A percentile compares a stretch with the other conserved stretches of the same genome.
Conservation (phyloP, 176 grass and related monocot species). For the Paspalum vaginatum region DNA sequence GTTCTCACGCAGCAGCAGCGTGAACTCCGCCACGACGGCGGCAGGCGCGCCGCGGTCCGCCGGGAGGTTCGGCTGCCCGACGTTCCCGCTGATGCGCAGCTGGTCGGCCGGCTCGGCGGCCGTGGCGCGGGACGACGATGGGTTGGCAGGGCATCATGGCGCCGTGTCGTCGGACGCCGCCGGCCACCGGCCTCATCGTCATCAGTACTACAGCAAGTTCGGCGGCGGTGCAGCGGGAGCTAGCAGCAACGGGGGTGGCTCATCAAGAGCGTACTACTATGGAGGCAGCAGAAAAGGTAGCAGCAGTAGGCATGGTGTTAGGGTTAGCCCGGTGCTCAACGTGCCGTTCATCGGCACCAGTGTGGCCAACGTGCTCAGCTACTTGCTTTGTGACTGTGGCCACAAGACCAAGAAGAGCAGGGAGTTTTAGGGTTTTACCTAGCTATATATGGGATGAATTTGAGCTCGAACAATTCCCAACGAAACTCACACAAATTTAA, state of each 20-base stretch:
- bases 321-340: slow-evolving; percentile 58
- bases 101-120: slow-evolving; percentile 41
- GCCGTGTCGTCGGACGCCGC: background rate
- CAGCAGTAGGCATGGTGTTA: slow-evolving; percentile 21
- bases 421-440: background rate
- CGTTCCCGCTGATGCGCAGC: slow-evolving; percentile 62
- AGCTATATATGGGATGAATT: background rate
- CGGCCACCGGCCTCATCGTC: background rate
- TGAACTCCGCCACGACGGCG: slow-evolving; percentile 35
- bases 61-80: slow-evolving; percentile 40
- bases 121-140: background rate
- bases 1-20: slow-evolving; percentile 58
- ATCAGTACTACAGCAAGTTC: slow-evolving; percentile 31
- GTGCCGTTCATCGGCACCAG: slow-evolving; percentile 47
- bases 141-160: too few relatives aligned
- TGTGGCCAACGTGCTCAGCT: slow-evolving; percentile 47
- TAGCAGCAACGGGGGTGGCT: background rate
- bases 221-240: background rate
- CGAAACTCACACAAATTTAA: too few relatives aligned
- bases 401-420: slow-evolving; percentile 39
- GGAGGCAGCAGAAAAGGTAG: slow-evolving; percentile 28
- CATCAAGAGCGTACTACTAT: slow-evolving; percentile 45
- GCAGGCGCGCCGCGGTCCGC: slow-evolving; percentile 1
- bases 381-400: slow-evolving; percentile 57
- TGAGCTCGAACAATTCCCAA: too few relatives aligned